Percentiles rank a stretch among this genome's conserved stretches.
Evolutionary conservation across 148 eudicot genomes (phyloP).

Genomic region (Amaranthus palmeri): DNA sequence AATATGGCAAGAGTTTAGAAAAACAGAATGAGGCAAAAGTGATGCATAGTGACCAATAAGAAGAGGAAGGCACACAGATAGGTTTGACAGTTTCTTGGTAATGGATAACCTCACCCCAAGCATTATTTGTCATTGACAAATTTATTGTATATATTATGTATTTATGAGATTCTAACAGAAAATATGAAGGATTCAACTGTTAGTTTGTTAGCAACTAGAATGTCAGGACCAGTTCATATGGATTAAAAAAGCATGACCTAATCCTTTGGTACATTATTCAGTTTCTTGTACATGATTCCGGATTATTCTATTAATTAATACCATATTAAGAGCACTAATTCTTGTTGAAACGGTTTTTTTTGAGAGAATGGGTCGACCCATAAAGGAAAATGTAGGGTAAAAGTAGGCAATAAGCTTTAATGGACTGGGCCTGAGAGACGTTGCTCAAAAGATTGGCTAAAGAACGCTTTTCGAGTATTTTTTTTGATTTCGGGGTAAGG

Average conservation of each 20-base stretch:
- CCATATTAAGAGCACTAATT: too few relatives aligned
- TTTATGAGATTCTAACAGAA: not conserved
- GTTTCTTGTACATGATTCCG: not conserved
- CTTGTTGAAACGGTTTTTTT: too few relatives aligned
- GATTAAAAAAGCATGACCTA: not conserved
- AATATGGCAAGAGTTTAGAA: not conserved
- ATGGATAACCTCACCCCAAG: constrained; percentile 20
- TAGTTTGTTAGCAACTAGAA: not conserved
- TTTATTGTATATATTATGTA: not conserved
- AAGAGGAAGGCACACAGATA: not conserved
- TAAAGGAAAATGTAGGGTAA: too few relatives aligned
- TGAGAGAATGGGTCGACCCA: too few relatives aligned
- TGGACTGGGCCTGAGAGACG: too few relatives aligned
- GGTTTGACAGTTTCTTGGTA: not conserved
- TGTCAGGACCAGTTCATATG: not conserved
- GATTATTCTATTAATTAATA: too few relatives aligned
- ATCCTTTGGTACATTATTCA: not conserved
- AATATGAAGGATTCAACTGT: not conserved
- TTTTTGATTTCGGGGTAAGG: too few relatives aligned
- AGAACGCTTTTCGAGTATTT: too few relatives aligned
- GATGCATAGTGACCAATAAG: not conserved
- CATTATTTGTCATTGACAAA: not conserved
- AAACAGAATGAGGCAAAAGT: not conserved
- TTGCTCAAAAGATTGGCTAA: too few relatives aligned
- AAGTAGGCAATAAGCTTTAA: too few relatives aligned